These are phyloP conservation scores for Cytospora piceae DNA, from an alignment of 2,329 filamentous ascomycete genomes.

Conservation along the genomic window DNA sequence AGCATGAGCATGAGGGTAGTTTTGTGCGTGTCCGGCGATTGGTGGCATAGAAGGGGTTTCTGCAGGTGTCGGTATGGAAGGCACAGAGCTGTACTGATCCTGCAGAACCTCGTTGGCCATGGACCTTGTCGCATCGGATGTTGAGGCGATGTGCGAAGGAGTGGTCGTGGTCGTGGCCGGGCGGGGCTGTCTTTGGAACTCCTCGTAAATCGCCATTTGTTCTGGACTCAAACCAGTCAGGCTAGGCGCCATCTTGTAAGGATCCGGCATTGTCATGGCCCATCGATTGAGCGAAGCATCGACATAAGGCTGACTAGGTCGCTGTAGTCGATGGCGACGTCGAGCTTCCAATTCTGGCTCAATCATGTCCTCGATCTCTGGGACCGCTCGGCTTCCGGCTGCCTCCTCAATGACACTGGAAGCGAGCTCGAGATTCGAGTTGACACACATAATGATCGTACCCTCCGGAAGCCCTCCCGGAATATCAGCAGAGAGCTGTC, in stretches of 20 bases:
- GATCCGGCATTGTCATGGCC: conserved; percentile 91
- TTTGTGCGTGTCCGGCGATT: conserved; percentile 55
- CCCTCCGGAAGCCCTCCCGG: conserved; percentile 88
- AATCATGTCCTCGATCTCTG: conserved; percentile 94
- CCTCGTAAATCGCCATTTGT: conserved; percentile 94
- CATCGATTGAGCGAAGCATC: conserved; percentile 83
- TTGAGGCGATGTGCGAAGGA: conserved; percentile 58
- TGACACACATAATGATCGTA: conserved; percentile 97
- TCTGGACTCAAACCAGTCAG: conserved; percentile 78
- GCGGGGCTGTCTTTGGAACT: conserved; percentile 87
- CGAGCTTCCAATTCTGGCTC: conserved; percentile 78
- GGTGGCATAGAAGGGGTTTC: conserved; percentile 62
- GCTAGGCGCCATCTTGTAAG: conserved; percentile 80
- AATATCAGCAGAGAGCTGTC: conserved; percentile 67
- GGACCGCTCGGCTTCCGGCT: conserved; percentile 88
- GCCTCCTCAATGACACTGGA: conserved; percentile 95
- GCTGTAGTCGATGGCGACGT: conserved; percentile 72
- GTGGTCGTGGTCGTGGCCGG: conserved; percentile 59
- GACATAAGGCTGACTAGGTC: conserved; percentile 83
- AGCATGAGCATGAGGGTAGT: conserved; percentile 59
- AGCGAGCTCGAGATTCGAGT: conserved; percentile 92
- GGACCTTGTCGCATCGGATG: conserved; percentile 64
- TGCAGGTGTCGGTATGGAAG: conserved; percentile 60
- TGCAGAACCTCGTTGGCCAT: conserved; percentile 67
- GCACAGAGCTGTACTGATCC: conserved; percentile 62